Base-by-base conservation (phyloP, 176 grass and related monocot species). In the Elymus sibiricus region DNA sequence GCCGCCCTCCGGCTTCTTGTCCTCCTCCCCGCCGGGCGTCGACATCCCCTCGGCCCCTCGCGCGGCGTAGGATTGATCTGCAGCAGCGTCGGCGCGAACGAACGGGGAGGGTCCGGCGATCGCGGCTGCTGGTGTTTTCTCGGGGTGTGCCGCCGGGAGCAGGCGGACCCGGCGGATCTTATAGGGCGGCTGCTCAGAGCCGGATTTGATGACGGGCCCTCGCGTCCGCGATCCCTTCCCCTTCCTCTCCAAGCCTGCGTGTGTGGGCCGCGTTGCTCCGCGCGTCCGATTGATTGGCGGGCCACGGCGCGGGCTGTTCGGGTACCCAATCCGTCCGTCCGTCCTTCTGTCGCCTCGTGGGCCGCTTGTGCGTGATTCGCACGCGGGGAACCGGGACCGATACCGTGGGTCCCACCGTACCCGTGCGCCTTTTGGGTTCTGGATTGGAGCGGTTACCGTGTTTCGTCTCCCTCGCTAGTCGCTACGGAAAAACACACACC, bases 1-100 rank as follows among this genome's bases (percentile, higher is more conserved):
- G 77, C 86, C 89, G 38, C 70, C 88, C 5, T 82, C 94, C 1
- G 74, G 74, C 74, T 76, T 76, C 74, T 76, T 76, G 74, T 76
- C 74, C 27, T 76, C 74, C 74, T 76, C 74, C 27, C 46, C 74
- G 10, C 74, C 74, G 0, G 46, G 44, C 74, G 72, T 49, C 26
- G 74, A 76, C 74, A 76, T 76, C 74, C 13, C 73, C 25, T 13
- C 6, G 9, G 1, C n/a, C 13, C 2, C 40, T 51, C 42, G 70
- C 25, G 7, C 9, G 49, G 16, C 49, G 16, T 53, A 4, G 16
- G 49, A 53, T 11, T 16, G 28, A 29, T 31, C 15, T 6, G 43
- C 14, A 29, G 53, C 49, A 9, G 25, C 25, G 40, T 9, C 72
- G 43, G 7, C 72, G 43, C 0, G 7, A 47, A 16, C 6, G 9